These are phyloP conservation scores for Rhododendron ovatum DNA, from an alignment of 148 eudicot genomes.

Conservation along the genomic window DNA sequence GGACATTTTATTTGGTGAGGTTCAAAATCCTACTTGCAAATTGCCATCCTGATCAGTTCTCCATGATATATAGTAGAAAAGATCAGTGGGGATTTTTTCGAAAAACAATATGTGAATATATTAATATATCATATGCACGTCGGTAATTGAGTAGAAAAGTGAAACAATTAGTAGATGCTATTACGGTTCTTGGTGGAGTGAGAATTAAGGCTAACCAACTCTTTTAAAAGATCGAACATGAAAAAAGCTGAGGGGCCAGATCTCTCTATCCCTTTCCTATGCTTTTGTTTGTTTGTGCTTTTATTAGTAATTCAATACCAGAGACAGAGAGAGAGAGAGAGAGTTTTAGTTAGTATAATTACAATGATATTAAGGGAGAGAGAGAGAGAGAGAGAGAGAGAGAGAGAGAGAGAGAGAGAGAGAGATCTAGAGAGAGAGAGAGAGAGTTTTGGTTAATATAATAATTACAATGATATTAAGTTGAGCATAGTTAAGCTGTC, in stretches of 20 bases:
- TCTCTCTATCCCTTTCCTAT: background rate
- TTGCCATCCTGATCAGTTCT: too few species aligned
- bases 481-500: conserved; percentile 13
- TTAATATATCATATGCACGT: background rate
- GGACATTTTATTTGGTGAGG: background rate
- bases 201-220: background rate
- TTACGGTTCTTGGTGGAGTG: background rate
- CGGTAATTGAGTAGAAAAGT: background rate
- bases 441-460: background rate
- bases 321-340: background rate
- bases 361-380: background rate
- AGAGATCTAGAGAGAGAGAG: background rate
- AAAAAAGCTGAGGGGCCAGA: conserved; percentile 7
- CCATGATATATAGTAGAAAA: too few species aligned
- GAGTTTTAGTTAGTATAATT: background rate
- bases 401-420: background rate
- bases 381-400: background rate
- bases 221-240: background rate
- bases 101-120: background rate
- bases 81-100: too few species aligned
- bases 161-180: background rate
- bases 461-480: too few species aligned
- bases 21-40: background rate
- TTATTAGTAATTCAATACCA: background rate
- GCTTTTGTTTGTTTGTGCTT: conserved; percentile 17